Percentiles rank a stretch among this genome's conserved stretches.
These are phyloP conservation scores for Carpinus viminea DNA, from an alignment of 306 rosid species.

Conservation along the genomic window DNA sequence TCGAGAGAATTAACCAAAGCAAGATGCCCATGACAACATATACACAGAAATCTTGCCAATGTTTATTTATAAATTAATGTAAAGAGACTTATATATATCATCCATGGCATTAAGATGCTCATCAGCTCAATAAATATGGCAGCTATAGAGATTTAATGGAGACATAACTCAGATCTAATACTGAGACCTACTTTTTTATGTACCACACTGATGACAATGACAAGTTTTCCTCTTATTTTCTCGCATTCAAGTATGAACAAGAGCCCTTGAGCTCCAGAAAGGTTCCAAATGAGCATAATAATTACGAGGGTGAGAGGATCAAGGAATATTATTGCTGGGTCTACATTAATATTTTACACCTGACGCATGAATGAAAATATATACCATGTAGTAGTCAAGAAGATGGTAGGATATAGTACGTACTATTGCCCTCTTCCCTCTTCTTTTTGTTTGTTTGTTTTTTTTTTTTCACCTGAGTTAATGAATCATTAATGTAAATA, in stretches of 20 bases:
- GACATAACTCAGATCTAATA: constrained; percentile 21
- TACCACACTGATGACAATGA: constrained; percentile 40
- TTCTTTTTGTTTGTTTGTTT: not conserved
- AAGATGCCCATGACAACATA: constrained; percentile 41
- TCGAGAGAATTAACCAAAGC: not conserved
- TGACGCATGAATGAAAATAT: not conserved
- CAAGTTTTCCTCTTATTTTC: constrained; percentile 23
- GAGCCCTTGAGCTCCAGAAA: constrained; percentile 9
- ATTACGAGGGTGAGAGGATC: not conserved
- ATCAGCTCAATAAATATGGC: constrained; percentile 26
- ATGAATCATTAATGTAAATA: not conserved
- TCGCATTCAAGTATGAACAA: constrained; percentile 27
- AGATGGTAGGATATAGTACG: not conserved
- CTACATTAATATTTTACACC: not conserved
- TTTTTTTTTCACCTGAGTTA: not conserved
- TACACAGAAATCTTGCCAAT: constrained; percentile 5
- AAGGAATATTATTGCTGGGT: not conserved
- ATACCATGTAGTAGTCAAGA: not conserved
- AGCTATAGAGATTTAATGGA: constrained; percentile 38
- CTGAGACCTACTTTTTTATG: constrained; percentile 22
- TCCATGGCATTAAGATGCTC: constrained; percentile 22
- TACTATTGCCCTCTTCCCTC: not conserved
- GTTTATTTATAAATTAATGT: constrained; percentile 15
- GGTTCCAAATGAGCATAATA: not conserved
- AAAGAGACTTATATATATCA: constrained; percentile 20